phyloP scores from a whole-genome alignment of 495 filamentous ascomycete species.

The Lasiosphaeris hirsuta region DNA sequence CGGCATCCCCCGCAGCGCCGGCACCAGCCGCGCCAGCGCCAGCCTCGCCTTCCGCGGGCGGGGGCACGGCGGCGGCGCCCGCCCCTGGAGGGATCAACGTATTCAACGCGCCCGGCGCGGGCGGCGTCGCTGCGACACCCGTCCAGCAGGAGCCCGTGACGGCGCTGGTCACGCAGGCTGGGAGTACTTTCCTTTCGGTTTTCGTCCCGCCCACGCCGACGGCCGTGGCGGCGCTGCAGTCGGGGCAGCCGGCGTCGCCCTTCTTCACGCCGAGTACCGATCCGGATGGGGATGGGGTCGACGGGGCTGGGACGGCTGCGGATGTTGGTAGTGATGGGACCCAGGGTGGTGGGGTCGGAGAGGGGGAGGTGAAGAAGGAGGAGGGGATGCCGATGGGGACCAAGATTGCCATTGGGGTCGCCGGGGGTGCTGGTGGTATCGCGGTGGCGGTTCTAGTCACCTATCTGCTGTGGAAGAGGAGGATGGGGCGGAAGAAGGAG shows the following conservation, averaged over 20 bases:
- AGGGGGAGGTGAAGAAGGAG: background rate
- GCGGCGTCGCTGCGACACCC: background rate
- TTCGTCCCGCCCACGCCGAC: slow-evolving; percentile 18
- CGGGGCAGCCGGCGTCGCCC: background rate
- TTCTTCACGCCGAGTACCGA: background rate
- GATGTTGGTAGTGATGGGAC: no score
- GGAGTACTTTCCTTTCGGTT: slow-evolving; percentile 20
- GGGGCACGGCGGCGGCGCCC: background rate
- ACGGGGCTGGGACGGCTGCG: slow-evolving; percentile 7
- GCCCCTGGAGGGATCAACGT: no score
- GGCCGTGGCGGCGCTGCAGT: slow-evolving; percentile 7
- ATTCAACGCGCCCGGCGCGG: background rate
- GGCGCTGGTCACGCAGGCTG: slow-evolving; percentile 7
- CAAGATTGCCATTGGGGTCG: slow-evolving; percentile 24
- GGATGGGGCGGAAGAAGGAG: slow-evolving; percentile 13
- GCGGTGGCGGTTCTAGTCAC: background rate
- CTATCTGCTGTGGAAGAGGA: slow-evolving; percentile 16
- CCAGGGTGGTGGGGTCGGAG: background rate
- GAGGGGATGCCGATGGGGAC: slow-evolving; percentile 11
- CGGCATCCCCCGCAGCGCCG: background rate
- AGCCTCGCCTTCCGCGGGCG: background rate
- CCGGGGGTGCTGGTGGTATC: slow-evolving; percentile 16
- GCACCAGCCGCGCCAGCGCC: background rate
- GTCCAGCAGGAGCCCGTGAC: background rate
- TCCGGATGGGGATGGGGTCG: background rate